These are phyloP conservation scores for Elaeagnus macrophylla DNA, from an alignment of 306 rosid genomes.

Conservation along the genomic window DNA sequence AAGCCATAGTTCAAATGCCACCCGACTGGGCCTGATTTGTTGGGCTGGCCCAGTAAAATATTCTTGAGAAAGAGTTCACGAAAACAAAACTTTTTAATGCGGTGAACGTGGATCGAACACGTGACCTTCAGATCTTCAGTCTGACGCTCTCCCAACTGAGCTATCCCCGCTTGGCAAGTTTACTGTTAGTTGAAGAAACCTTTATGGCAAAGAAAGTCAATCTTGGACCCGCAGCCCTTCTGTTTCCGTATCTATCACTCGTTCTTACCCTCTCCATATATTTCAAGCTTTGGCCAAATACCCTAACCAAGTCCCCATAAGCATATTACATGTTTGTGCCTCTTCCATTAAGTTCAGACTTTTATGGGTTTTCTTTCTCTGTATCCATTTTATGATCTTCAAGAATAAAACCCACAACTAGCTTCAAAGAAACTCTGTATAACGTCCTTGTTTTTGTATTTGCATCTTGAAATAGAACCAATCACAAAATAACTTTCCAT, in stretches of 20 bases:
- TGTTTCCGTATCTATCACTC: background rate
- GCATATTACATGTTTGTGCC: background rate
- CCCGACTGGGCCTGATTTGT: background rate
- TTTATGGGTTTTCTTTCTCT: no score
- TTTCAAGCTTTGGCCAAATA: conserved; percentile 11
- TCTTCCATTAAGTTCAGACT: no score
- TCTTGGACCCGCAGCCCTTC: background rate
- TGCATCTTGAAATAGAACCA: no score
- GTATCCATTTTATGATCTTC: no score
- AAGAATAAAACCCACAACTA: no score
- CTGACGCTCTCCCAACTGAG: conserved; percentile 49
- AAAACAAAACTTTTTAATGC: background rate
- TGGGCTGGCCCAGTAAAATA: background rate
- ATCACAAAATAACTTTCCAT: no score
- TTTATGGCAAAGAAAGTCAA: background rate
- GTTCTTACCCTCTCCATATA: background rate
- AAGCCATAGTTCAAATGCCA: conserved; percentile 2
- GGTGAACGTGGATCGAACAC: conserved; percentile 40
- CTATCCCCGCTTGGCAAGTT: conserved; percentile 22
- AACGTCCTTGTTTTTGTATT: no score
- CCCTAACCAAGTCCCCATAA: conserved; percentile 41
- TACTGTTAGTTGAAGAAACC: fast-evolving
- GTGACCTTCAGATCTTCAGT: conserved; percentile 39
- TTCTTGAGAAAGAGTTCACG: background rate
- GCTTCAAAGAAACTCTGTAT: no score